Conservation (phyloP, 371 early-diverging fungal species). For the Syncephalastrum contaminatum region DNA sequence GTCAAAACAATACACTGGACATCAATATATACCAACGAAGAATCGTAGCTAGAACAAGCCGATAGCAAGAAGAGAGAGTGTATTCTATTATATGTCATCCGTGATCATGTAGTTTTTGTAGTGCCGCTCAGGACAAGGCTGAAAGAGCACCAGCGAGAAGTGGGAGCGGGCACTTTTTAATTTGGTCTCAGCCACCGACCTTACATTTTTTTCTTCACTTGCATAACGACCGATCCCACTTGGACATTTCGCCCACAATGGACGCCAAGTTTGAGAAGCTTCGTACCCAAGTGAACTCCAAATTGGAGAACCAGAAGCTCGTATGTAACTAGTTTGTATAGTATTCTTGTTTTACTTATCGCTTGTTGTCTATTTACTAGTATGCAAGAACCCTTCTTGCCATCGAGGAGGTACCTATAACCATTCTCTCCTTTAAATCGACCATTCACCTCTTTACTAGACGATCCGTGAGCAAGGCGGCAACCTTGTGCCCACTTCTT, state of each 20-base stretch:
- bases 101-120: too few species aligned
- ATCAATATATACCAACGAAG: too few species aligned
- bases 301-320: slow-evolving; percentile 82
- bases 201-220: slow-evolving; percentile 1
- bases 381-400: slow-evolving; percentile 80
- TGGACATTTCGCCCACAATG: slow-evolving; percentile 24
- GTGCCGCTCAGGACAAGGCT: slow-evolving; percentile 1
- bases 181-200: neutral
- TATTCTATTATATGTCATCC: too few species aligned
- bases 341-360: too few species aligned
- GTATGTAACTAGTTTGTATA: slow-evolving; percentile 21
- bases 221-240: neutral
- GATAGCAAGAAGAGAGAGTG: too few species aligned
- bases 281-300: slow-evolving; percentile 71
- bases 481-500: slow-evolving; percentile 70
- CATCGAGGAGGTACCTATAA: slow-evolving; percentile 72
- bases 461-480: slow-evolving; percentile 78
- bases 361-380: slow-evolving; percentile 14
- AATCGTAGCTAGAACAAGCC: too few species aligned
- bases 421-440: neutral
- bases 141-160: too few species aligned
- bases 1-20: too few species aligned
- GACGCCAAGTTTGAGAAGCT: slow-evolving; percentile 52
- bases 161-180: neutral
- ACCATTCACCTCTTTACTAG: slow-evolving; percentile 21